phyloP scores from a whole-genome alignment of 768 basidiomycete species.

The Tylopilus felleus region DNA sequence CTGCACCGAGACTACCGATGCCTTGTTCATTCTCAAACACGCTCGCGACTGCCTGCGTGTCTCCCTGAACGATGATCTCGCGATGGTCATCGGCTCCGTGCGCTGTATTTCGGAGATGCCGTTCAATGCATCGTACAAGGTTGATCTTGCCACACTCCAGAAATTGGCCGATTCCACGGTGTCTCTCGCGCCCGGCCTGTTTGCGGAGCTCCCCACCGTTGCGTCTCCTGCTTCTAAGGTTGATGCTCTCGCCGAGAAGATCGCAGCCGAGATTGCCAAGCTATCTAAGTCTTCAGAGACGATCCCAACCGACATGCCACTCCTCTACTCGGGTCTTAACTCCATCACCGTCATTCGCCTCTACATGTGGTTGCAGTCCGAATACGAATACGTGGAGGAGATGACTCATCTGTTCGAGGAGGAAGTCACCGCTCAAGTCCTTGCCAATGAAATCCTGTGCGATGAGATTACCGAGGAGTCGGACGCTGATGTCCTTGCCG shows the following conservation, averaged over 20 bases:
- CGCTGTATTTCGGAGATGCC: slow-evolving; percentile 28
- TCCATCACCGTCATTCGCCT: slow-evolving; percentile 30
- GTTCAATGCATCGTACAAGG: slow-evolving; percentile 32
- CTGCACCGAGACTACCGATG: slow-evolving; percentile 13
- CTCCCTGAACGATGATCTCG: slow-evolving; percentile 17
- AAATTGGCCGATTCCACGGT: slow-evolving; percentile 18
- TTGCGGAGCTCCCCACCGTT: slow-evolving; percentile 6
- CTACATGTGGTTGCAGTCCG: slow-evolving; percentile 34
- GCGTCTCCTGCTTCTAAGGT: slow-evolving; percentile 9
- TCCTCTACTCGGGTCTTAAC: slow-evolving; percentile 33
- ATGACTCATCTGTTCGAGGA: slow-evolving; percentile 31
- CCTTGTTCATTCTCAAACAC: slow-evolving; percentile 21
- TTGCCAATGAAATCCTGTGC: slow-evolving; percentile 30
- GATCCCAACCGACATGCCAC: slow-evolving; percentile 29
- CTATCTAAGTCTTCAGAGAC: slow-evolving; percentile 28
- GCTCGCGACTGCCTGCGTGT: slow-evolving; percentile 20
- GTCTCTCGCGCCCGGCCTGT: slow-evolving; percentile 14
- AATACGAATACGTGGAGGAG: slow-evolving; percentile 29
- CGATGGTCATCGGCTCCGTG: slow-evolving; percentile 24
- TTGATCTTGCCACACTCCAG: slow-evolving; percentile 29
- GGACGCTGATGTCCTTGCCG: slow-evolving; percentile 17
- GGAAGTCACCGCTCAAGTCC: slow-evolving; percentile 26
- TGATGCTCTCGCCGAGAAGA: slow-evolving; percentile 29
- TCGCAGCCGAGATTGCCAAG: slow-evolving; percentile 32
- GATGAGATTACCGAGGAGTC: slow-evolving; percentile 8